Percentiles rank a stretch among this genome's conserved stretches.
Conservation (phyloP, 2,329 filamentous ascomycete species). For the Pyrenophora tritici-repentis region DNA sequence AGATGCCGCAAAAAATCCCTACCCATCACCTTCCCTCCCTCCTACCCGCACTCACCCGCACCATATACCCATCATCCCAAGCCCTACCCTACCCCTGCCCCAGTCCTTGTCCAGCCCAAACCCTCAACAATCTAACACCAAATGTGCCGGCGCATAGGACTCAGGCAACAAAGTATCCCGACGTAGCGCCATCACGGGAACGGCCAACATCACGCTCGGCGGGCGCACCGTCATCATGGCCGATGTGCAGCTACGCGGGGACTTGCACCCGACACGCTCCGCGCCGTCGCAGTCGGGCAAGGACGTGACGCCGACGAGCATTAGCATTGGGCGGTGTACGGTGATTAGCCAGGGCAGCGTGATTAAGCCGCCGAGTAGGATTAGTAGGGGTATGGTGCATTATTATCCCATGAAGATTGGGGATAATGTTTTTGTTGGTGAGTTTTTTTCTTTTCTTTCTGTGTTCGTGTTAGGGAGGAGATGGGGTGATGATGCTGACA, state of each 20-base stretch:
- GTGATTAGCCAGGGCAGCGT: conserved; percentile 80
- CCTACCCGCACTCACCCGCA: not conserved
- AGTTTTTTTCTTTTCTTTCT: conserved; percentile 49
- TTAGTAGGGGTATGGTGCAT: conserved; percentile 75
- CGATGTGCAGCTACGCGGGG: conserved; percentile 90
- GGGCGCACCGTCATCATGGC: conserved; percentile 94
- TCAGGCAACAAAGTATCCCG: conserved; percentile 98
- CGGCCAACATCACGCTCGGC: conserved; percentile 96
- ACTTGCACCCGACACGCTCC: conserved; percentile 62
- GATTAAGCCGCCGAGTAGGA: conserved; percentile 79
- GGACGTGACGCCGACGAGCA: conserved; percentile 57
- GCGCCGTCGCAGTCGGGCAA: conserved; percentile 40
- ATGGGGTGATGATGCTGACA: not conserved
- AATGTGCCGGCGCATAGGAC: conserved; percentile 62
- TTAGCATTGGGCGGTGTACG: conserved; percentile 89
- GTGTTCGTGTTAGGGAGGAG: too few species aligned
- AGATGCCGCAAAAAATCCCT: not conserved
- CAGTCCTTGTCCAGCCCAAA: not conserved
- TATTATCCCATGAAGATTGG: conserved; percentile 92
- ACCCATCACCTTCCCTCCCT: not conserved
- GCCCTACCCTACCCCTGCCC: not conserved
- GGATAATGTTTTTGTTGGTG: conserved; percentile 90
- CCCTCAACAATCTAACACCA: not conserved
- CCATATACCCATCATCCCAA: not conserved
- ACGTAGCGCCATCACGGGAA: conserved; percentile 87